Evolutionary conservation across 1,284 basidiomycete species (phyloP), one percentile per base, ranked within the genome.

Genomic region (Somion occarium): DNA sequence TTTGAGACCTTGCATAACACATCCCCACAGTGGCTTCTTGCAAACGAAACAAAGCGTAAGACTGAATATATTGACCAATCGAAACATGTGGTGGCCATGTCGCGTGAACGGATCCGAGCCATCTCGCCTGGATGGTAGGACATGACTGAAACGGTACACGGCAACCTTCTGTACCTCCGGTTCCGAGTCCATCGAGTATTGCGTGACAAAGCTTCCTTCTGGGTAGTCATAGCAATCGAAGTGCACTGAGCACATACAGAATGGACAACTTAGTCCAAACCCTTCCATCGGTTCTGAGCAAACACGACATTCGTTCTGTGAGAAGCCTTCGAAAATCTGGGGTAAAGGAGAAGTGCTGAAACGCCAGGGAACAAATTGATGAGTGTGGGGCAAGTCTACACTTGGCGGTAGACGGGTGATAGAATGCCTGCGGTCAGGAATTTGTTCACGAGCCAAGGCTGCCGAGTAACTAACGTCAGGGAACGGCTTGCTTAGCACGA

Each of bases 221-320:
- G 82, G 80, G 56, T 81, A 75, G 60, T 87, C 82, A 59, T 88
- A 88, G 65, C 86, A 89, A 59, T 83, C 81, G 55, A 85, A 80
- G 62, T 89, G 86, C 4, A 87, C 78, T 2, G 73, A 66, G 53
- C 77, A 82, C 65, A 79, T 73, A 63, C 86, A 88, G 48, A 81
- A 74, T 1, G 82, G 74, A 57, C 85, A 88, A 13, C 82, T 64
- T 5, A 89, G 69, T 2, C 83, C 84, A 60, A 85, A 85, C 20
- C 78, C 84, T 44, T 63, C 59, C 45, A 88, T 76, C 3, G 66
- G 56, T 34, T 71, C 69, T 3, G 66, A 60, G 60, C 86, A 89
- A 30, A 73, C 73, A 25, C 74, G 71, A 62, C 86, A 89, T 42
- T 73, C 69, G 48, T 71, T 64, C 24, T 69, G 68, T 23, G 73